phyloP scores from a whole-genome alignment of 2,329 filamentous ascomycete species.

The Sporothrix globosa region DNA sequence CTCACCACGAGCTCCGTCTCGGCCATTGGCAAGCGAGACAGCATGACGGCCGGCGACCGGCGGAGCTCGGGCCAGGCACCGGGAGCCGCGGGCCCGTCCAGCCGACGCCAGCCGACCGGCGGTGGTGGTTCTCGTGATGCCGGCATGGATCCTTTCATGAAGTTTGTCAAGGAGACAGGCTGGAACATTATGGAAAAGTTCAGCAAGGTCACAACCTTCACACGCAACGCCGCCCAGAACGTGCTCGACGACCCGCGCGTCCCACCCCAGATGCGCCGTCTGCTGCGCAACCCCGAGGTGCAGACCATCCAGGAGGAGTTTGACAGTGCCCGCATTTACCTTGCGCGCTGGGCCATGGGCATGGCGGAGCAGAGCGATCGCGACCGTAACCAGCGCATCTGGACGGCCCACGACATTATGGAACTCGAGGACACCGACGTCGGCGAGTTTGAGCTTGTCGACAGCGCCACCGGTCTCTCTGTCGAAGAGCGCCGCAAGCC shows the following conservation, averaged over 20 bases:
- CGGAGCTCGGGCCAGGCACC: conserved; percentile 40
- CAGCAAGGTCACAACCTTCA: conserved; percentile 96
- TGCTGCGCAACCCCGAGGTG: conserved; percentile 90
- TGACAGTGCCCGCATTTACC: conserved; percentile 90
- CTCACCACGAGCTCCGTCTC: conserved; percentile 53
- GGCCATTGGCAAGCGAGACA: conserved; percentile 49
- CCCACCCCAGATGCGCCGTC: conserved; percentile 80
- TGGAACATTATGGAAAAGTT: conserved; percentile 98
- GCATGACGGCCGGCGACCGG: conserved; percentile 43
- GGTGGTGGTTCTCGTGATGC: conserved; percentile 56
- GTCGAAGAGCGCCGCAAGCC: conserved; percentile 76
- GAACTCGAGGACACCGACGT: conserved; percentile 94
- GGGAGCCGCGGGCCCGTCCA: background rate
- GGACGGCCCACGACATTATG: conserved; percentile 89
- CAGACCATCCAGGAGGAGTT: conserved; percentile 96
- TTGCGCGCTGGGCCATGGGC: conserved; percentile 97
- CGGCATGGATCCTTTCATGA: conserved; percentile 89
- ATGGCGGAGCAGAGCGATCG: conserved; percentile 95
- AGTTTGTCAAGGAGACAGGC: conserved; percentile 89
- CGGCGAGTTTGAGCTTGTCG: conserved; percentile 92
- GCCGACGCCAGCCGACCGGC: background rate
- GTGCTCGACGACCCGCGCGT: conserved; percentile 88
- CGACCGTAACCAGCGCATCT: conserved; percentile 83
- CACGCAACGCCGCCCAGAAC: conserved; percentile 85
- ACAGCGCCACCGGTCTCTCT: conserved; percentile 70